Conservation (phyloP, 345 rosid genomes). For the Pistacia vera region DNA sequence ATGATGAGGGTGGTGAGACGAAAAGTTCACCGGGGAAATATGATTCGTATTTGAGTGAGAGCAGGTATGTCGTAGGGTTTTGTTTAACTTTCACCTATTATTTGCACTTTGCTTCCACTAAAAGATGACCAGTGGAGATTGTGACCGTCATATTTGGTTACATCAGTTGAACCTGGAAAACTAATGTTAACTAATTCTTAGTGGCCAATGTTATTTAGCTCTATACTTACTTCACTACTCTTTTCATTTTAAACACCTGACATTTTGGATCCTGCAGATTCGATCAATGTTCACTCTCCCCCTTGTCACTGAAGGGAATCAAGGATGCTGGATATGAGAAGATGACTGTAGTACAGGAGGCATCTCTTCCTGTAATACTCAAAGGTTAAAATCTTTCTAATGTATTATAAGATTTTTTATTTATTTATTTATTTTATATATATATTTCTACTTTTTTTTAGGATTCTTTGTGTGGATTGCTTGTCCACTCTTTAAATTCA, state of each 20-base stretch:
- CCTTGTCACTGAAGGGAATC: constrained; percentile 75
- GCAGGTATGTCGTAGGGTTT: constrained; percentile 49
- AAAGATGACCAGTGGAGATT: no score
- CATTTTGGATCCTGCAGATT: constrained; percentile 59
- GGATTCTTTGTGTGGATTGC: no score
- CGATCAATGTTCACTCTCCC: constrained; percentile 77
- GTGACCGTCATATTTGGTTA: background rate
- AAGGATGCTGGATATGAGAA: constrained; percentile 90
- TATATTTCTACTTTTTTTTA: no score
- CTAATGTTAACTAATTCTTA: background rate
- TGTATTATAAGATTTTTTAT: background rate
- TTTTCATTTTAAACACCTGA: background rate
- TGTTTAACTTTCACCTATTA: background rate
- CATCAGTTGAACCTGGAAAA: background rate
- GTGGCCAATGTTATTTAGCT: background rate
- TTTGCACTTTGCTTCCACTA: background rate
- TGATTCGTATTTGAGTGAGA: constrained; percentile 78
- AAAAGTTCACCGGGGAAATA: constrained; percentile 42
- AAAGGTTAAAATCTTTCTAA: constrained; percentile 51
- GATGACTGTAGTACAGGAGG: constrained; percentile 94
- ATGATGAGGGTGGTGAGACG: constrained; percentile 23
- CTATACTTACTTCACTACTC: background rate
- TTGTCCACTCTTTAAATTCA: no score
- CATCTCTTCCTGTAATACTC: constrained; percentile 85
- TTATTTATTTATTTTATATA: background rate